Evolutionary conservation across 2,329 filamentous ascomycete genomes (phyloP).

Genomic region (Alternaria sp.): DNA sequence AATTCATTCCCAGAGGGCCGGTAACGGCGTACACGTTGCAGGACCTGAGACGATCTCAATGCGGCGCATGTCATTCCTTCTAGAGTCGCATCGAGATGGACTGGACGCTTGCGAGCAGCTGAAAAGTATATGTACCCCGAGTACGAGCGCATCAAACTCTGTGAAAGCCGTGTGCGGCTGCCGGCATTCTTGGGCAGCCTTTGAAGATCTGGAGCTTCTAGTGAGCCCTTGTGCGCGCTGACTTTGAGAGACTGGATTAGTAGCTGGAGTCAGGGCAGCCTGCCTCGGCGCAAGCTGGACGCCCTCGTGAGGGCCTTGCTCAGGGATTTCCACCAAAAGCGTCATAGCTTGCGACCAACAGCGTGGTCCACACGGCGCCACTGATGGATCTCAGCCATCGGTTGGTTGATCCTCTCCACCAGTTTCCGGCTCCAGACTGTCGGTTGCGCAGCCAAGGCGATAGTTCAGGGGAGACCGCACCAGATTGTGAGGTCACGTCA

Average conservation of each 20-base stretch:
- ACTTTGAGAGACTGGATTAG: neutral
- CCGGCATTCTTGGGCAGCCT: neutral
- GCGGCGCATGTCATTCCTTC: neutral
- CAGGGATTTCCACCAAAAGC: slow-evolving; percentile 22
- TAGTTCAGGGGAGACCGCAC: slow-evolving; percentile 10
- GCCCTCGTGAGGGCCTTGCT: slow-evolving; percentile 8
- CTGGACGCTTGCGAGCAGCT: neutral
- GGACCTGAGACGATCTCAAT: slow-evolving; percentile 3
- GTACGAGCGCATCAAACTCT: neutral
- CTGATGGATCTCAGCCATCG: slow-evolving; percentile 35
- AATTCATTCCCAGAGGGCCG: neutral
- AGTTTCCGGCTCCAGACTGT: slow-evolving; percentile 39
- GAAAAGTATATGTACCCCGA: neutral
- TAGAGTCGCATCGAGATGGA: neutral
- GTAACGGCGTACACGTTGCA: slow-evolving; percentile 1
- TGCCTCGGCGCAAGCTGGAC: slow-evolving; percentile 1
- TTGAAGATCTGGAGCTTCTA: neutral
- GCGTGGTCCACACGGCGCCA: slow-evolving; percentile 34
- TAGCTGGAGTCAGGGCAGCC: neutral
- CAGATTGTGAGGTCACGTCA: slow-evolving; percentile 24
- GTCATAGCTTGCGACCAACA: slow-evolving; percentile 36
- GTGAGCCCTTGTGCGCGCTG: neutral
- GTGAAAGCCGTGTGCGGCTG: neutral
- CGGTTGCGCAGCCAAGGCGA: slow-evolving; percentile 29
- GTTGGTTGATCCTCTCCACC: slow-evolving; percentile 33